A percentile compares a stretch with the other conserved stretches of the same genome.
Evolutionary conservation across 2,329 filamentous ascomycete species (phyloP).

Genomic region (Plectosphaerella cucumerina): DNA sequence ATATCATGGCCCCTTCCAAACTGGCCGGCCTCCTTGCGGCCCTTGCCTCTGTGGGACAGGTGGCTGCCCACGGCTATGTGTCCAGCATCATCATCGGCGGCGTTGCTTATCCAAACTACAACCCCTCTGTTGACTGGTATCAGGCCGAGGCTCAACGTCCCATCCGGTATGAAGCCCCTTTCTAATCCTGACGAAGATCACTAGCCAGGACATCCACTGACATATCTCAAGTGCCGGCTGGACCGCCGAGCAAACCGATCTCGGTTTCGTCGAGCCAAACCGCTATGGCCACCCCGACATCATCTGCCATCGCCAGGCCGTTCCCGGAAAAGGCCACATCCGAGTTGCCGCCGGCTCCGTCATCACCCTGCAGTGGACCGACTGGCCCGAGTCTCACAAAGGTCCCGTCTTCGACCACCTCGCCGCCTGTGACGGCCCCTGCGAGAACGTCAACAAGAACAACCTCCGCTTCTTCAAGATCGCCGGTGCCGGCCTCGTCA

Average conservation of each 20-base stretch:
- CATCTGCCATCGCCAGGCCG: slow-evolving; percentile 41
- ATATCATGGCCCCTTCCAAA: slow-evolving; percentile 17
- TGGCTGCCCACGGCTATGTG: slow-evolving; percentile 36
- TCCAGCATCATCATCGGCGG: slow-evolving; percentile 38
- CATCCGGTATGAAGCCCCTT: not conserved
- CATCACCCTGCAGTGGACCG: slow-evolving; percentile 43
- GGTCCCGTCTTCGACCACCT: slow-evolving; percentile 44
- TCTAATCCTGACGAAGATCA: no score
- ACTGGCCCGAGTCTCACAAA: slow-evolving; percentile 44
- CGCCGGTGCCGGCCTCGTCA: slow-evolving; percentile 31
- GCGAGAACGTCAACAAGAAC: slow-evolving; percentile 34
- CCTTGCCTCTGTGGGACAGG: slow-evolving; percentile 18
- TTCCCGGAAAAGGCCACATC: slow-evolving; percentile 33
- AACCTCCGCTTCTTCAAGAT: slow-evolving; percentile 43
- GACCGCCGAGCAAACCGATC: slow-evolving; percentile 35
- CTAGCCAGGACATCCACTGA: slow-evolving; percentile 8
- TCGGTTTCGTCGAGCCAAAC: slow-evolving; percentile 44
- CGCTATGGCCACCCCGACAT: slow-evolving; percentile 37
- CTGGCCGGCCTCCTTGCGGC: slow-evolving; percentile 14
- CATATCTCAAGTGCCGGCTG: slow-evolving; percentile 25
- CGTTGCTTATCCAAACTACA: slow-evolving; percentile 35
- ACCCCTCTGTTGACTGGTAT: slow-evolving; percentile 18
- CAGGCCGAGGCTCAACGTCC: slow-evolving; percentile 6
- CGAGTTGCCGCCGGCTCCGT: slow-evolving; percentile 38
- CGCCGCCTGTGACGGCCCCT: slow-evolving; percentile 36